A percentile compares a stretch with the other conserved stretches of the same genome.
Conservation (phyloP, 805 yeast genomes). For the Candida multigemmis region DNA sequence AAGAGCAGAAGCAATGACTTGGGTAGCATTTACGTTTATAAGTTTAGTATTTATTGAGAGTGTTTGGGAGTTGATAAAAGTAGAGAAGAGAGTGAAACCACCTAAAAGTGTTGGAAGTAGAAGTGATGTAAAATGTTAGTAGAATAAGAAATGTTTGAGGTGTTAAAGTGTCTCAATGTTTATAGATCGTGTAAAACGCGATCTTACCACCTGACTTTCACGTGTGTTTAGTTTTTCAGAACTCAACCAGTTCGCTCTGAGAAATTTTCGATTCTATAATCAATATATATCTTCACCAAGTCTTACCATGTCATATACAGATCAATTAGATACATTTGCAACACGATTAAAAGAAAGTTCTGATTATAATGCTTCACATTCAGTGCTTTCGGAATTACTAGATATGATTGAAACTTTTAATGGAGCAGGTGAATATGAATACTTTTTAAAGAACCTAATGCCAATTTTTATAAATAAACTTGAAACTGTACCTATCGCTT, state of each 20-base stretch:
- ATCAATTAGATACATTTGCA: conserved; percentile 63
- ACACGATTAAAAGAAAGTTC: conserved; percentile 46
- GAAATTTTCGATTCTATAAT: no score
- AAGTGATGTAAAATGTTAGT: neutral
- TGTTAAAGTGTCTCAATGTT: no score
- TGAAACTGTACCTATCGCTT: conserved; percentile 64
- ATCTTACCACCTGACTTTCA: conserved; percentile 5
- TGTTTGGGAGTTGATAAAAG: conserved; percentile 11
- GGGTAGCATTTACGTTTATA: conserved; percentile 50
- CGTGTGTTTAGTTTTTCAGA: conserved; percentile 3
- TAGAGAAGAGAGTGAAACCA: conserved; percentile 8
- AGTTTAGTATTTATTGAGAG: conserved; percentile 30
- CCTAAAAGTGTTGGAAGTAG: neutral
- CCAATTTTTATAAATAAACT: conserved; percentile 63
- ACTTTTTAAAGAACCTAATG: conserved; percentile 57
- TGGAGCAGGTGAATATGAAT: conserved; percentile 73
- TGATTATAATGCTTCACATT: conserved; percentile 54
- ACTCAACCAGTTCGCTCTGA: neutral
- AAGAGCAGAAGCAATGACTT: conserved; percentile 49
- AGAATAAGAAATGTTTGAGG: no score
- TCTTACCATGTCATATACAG: conserved; percentile 31
- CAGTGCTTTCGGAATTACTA: conserved; percentile 70
- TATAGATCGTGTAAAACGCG: neutral
- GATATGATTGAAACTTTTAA: conserved; percentile 82
- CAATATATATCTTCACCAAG: no score